Evolutionary conservation across 1,284 basidiomycete species (phyloP), one percentile per base, ranked within the genome.

Genomic region (Cryptococcus sp.): DNA sequence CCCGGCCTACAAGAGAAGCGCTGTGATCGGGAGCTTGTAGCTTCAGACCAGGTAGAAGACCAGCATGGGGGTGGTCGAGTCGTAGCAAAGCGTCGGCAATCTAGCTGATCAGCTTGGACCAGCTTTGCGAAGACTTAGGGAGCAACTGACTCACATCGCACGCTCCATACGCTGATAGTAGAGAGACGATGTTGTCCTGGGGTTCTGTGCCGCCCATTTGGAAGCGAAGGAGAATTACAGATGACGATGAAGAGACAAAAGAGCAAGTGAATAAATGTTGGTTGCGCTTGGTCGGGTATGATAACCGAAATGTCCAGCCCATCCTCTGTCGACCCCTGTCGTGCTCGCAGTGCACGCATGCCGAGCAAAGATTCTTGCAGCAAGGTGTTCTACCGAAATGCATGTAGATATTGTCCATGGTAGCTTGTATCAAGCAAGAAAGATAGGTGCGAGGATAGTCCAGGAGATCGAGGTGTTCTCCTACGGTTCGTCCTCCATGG

Each of bases 81-180:
- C 35, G 33, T 12, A 38, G 25, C 14, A 47, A 21, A 2, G 46
- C 46, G 23, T 47, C 46, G 14, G 46, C 46, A 4, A 42, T 25
- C 46, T 47, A 21, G 5, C n/a, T 7, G 16, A 34, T 40, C 31
- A 42, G 28, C 28, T 3, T 32, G 10, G 24, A 6, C 25, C 9
- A 32, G n/a, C n/a, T n/a, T 26, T 5, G 6, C 21, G 11, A 14
- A 9, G 18, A 16, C 31, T 19, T 22, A 4, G 16, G n/a, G 7
- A 43, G 41, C 14, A 14, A 31, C 14, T 31, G 28, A 7, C 41
- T 41, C 28, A 47, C 46, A 41, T 47, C 46, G 18, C 46, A 47
- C 12, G 46, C 46, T 7, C 46, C 46, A 22, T 47, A 47, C 11
- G 25, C 18, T 28, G 31, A 11, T 22, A 43, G 41, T 19, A 9